Base-by-base conservation (phyloP, 768 basidiomycete species). In the Boletus coccyginus region DNA sequence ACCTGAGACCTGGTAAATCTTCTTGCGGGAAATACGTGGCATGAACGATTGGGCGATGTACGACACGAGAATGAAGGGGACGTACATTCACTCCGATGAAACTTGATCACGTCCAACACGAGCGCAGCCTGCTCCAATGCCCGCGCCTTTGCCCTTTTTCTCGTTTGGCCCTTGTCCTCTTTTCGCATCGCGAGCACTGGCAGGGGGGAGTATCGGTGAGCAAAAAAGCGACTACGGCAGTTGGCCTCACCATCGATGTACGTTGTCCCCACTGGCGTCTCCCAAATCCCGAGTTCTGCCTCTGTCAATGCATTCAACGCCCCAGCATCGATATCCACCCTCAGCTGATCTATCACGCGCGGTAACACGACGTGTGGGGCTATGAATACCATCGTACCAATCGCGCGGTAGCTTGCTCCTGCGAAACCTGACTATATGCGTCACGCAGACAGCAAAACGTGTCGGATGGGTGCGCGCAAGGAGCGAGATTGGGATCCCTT, bases 81-180 rank as follows among this genome's bases (percentile, higher is more conserved):
- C 69, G 19, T 50, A 73, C 70, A 71, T 57, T 71, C 68, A 27
- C 62, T 59, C 17, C 61, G 55, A 53, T 76, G 74, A 65, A 71
- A 74, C 24, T 61, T 62, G 53, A 77, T 62, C 43, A 79, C 61
- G 42, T 77, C 77, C 29, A 81, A 59, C 6, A 74, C 79, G 35
- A 98, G 78, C 5, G 89, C 78, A 2, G 94, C 78, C 72, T 98
- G 96, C 64, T 89, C 88, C 88, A 14, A 96, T 89, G 36, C 92
- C 92, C 7, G 89, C 84, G 55, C 87, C 89, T 63, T 97, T 98
- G 14, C 92, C 90, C 68, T 95, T 96, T n/a, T n/a, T n/a, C n/a
- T n/a, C n/a, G n/a, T 60, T 73, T 79, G 5, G 73, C 65, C 75
- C 5, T 80, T 77, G 1, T 76, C 78, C 12, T 70, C 68, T 63